Evolutionary conservation across 75 land plant genomes (phyloP), one percentile per base, ranked within the genome.

Genomic region (Adiantum capillusveneris): DNA sequence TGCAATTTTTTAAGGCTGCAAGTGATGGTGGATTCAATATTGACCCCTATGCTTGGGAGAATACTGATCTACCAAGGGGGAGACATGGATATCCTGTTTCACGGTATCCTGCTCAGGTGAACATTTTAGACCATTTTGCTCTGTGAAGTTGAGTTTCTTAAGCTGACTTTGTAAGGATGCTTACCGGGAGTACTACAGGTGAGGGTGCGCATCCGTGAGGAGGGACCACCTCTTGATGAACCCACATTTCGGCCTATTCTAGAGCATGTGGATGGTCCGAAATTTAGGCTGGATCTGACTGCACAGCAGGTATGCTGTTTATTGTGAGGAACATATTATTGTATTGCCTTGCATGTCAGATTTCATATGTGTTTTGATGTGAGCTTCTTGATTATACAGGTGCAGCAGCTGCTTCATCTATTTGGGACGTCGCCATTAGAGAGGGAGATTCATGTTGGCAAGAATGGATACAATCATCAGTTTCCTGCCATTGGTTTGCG

Each of bases 31-130:
- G 76, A 31, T 56, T 83, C 79, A 79, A 71, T 29, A 77, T 89
- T 53, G 72, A 93, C 56, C 78, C 90, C n/a, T 73, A 79, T 77
- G 90, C 68, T 9, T 89, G 98, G 96, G 70, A 67, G 65, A 39
- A 19, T 18, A 64, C 52, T 18, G 61, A 42, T 28, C 60, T 59
- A 59, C 65, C 56, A 1, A 16, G 52, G 0, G 36, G 58, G 9
- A 59, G 52, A 50, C 41, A 59, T 48, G 50, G 39, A 6, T 25
- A 54, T 6, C 74, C 46, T 21, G 51, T 54, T 41, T 73, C 76
- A 30, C 60, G 65, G 3, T 73, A 52, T 61, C 76, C 76, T 65
- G 76, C 76, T 6, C 76, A 73, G 76, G 76, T 68, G 12, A 13
- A 21, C 22, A 37, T 53, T 53, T 29, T n/a, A n/a, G n/a, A n/a